Base-by-base conservation (phyloP, 306 rosid species). In the Trichosanthes cucumerina region DNA sequence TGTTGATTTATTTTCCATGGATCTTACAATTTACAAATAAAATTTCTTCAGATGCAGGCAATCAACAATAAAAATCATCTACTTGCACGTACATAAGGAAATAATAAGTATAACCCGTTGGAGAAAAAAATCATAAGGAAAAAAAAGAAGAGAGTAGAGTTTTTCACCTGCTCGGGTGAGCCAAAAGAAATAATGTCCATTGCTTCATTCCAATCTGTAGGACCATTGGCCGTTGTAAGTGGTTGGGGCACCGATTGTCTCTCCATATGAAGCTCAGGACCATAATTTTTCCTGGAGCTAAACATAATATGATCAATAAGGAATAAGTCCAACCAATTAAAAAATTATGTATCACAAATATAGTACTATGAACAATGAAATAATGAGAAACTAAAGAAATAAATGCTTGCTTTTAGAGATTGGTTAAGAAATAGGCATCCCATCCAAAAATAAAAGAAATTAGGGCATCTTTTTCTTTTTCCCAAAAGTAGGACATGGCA, bases 121-220 rank as follows among this genome's bases (percentile, higher is more conserved):
- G n/a, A 39, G 54, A 28, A 23, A 50, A 64, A 18, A 75, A 1
- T 36, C 23, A 16, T 13, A 12, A 2, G 46, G n/a, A n/a, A n/a
- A 80, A 21, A 19, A 46, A 46, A 43, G 46, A 80, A 14, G 76
- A 11, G n/a, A n/a, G n/a, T n/a, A 60, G 62, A 76, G 66, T 33
- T n/a, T 34, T 62, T 33, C 38, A 93, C 99, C 98, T 92, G 97
- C 88, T 93, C 99, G 18, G 99, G 99, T 80, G 97, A 90, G 64
- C 97, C 97, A 39, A 86, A 91, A 75, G 99, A 89, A 79, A 96
- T 96, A 62, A 93, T 91, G 75, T 96, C 97, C 69, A 96, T 85
- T 21, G 99, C 98, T 85, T 96, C 99, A 79, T 91, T 96, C 99
- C 99, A 96, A 84, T 96, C 92, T 15, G 94, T 90, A 81, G 98